Evolutionary conservation across 352 stramenopile genomes (phyloP).

Genomic region (Phytophthora litchii): DNA sequence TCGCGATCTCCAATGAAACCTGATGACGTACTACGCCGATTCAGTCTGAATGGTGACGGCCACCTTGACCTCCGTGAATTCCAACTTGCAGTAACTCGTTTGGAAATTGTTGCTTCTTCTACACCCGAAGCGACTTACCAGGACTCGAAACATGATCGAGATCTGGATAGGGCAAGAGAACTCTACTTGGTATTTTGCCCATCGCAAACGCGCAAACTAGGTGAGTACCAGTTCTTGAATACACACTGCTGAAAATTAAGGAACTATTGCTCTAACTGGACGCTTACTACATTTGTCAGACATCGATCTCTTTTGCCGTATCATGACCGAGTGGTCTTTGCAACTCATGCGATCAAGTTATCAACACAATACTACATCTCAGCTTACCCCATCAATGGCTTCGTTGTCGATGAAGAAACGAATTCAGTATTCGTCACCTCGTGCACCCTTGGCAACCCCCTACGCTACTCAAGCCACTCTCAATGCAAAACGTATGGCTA

Average conservation of each 20-base stretch:
- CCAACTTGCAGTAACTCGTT: conserved; percentile 69
- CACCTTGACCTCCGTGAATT: conserved; percentile 81
- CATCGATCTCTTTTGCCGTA: conserved; percentile 81
- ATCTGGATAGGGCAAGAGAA: conserved; percentile 47
- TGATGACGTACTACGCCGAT: conserved; percentile 70
- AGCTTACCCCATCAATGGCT: conserved; percentile 25
- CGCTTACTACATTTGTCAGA: conserved; percentile 45
- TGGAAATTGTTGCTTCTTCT: conserved; percentile 52
- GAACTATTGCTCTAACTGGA: background rate
- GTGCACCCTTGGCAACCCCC: conserved; percentile 45
- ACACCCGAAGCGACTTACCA: conserved; percentile 3
- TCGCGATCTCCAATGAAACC: conserved; percentile 65
- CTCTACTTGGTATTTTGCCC: conserved; percentile 79
- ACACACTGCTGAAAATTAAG: background rate
- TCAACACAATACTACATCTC: conserved; percentile 23
- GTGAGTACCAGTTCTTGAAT: conserved; percentile 19
- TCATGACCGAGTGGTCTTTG: conserved; percentile 82
- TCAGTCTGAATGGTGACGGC: conserved; percentile 79
- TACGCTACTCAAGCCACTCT: conserved; percentile 49
- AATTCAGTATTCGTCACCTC: conserved; percentile 27
- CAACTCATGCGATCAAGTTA: conserved; percentile 59
- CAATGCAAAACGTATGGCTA: conserved; percentile 6
- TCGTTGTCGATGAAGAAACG: conserved; percentile 26
- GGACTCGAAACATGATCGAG: conserved; percentile 14
- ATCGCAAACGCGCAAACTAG: conserved; percentile 65